A percentile compares a stretch with the other conserved stretches of the same genome.
Evolutionary conservation across 805 yeast species (phyloP).

Genomic region (Yamadazyma scolyti): DNA sequence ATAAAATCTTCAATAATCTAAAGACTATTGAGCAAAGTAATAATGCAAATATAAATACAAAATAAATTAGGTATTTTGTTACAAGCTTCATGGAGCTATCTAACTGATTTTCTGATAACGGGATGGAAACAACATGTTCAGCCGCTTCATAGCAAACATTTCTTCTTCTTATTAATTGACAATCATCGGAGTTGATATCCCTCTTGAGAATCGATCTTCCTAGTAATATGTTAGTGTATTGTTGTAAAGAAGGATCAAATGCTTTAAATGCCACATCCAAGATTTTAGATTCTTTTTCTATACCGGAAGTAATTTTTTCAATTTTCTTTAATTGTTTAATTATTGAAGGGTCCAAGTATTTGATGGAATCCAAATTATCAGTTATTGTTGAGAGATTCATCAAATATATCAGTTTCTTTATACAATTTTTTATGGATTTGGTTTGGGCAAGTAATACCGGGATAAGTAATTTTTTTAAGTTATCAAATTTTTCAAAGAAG

Average conservation of each 20-base stretch:
- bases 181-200: conserved; percentile 22
- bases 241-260: conserved; percentile 31
- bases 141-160: conserved; percentile 39
- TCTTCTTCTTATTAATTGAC: conserved; percentile 33
- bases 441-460: conserved; percentile 35
- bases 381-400: conserved; percentile 28
- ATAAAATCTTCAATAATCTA: conserved; percentile 18
- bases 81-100: conserved; percentile 16
- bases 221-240: conserved; percentile 33
- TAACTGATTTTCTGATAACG: conserved; percentile 30
- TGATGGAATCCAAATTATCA: conserved; percentile 21
- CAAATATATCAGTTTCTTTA: conserved; percentile 23
- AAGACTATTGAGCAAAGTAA: conserved; percentile 23
- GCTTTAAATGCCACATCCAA: conserved; percentile 25
- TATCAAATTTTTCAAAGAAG: conserved; percentile 35
- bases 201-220: conserved; percentile 40
- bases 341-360: conserved; percentile 17
- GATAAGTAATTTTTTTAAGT: conserved; percentile 33
- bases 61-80: conserved; percentile 21
- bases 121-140: conserved; percentile 40
- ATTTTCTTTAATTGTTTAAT: conserved; percentile 29
- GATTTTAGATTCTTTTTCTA: conserved; percentile 30
- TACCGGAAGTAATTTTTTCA: conserved; percentile 36
- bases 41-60: conserved; percentile 19
- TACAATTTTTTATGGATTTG: conserved; percentile 19